Evolutionary conservation across 768 basidiomycete species (phyloP).

Genomic region (Gloeophyllum trabeum): DNA sequence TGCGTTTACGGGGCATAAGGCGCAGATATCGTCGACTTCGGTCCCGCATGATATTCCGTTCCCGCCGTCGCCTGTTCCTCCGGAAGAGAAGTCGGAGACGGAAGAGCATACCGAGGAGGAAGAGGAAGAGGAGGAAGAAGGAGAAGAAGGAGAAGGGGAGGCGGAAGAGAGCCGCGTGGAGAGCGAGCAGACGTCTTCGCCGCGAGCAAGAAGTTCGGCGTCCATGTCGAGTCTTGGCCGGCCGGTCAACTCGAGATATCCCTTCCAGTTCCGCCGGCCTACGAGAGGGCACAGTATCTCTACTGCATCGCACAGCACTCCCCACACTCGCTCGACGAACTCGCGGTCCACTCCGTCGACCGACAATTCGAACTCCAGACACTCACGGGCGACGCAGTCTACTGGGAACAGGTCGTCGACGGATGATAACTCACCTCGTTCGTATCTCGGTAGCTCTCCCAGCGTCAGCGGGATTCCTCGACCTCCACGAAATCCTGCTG

Average conservation of each 20-base stretch:
- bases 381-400: conserved; percentile 43
- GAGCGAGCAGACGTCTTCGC: conserved; percentile 39
- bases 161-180: conserved; percentile 35
- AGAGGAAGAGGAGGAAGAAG: conserved; percentile 12
- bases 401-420: conserved; percentile 54
- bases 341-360: conserved; percentile 27
- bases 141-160: conserved; percentile 17
- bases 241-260: conserved; percentile 59
- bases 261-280: conserved; percentile 54
- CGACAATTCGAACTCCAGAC: conserved; percentile 17
- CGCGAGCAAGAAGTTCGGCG: conserved; percentile 45
- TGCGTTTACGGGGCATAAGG: conserved; percentile 55
- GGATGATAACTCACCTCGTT: conserved; percentile 31
- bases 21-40: conserved; percentile 42
- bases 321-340: conserved; percentile 20
- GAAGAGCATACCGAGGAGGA: conserved; percentile 13
- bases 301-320: conserved; percentile 19
- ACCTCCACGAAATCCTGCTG: conserved; percentile 35
- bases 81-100: conserved; percentile 23
- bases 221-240: conserved; percentile 83
- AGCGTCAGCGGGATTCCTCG: conserved; percentile 26
- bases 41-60: conserved; percentile 53
- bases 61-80: conserved; percentile 49
- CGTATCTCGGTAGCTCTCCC: conserved; percentile 8
- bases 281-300: conserved; percentile 28